Evolutionary conservation across 2,329 filamentous ascomycete species (phyloP), one percentile per base, ranked within the genome.

Genomic region (Lecanicillium sp.): DNA sequence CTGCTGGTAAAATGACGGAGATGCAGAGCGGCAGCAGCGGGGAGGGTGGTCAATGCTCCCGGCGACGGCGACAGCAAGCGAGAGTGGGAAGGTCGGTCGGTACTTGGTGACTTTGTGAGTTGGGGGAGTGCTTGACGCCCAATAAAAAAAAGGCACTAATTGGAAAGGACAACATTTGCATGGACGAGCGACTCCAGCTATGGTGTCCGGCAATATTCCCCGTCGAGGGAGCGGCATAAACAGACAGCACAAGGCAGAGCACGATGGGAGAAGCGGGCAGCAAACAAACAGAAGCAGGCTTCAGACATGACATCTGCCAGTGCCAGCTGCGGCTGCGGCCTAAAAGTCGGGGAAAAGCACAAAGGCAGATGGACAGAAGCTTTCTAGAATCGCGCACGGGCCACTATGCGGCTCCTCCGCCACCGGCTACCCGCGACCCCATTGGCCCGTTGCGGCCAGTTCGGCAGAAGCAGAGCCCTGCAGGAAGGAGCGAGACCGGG

Each of bases 361-460:
- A 33, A 42, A 27, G 23, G 36, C 27, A 32, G 44, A 47, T 47
- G 27, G 29, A 47, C 40, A 48, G 56, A 59, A 58, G 53, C 55
- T 57, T 59, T 58, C 55, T 59, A 60, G 58, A 60, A 60, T 50
- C 32, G 51, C 44, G 55, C 57, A 58, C 57, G 47, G 54, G 32
- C 51, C 56, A 53, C 48, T 15, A 10, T 26, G 33, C n/a, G 53
- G 38, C 46, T 48, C 48, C 33, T 45, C 42, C 50, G 47, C 40
- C 44, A 27, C 44, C 36, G 44, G 44, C 26, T 40, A 36, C 19
- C 44, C 19, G 35, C 26, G 7, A 26, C 36, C 3, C 29, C 36
- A 47, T 47, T 47, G 44, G 44, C 44, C 44, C 44, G 29, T 47
- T 40, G 44, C 44, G 35, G 36, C 44, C 30, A 40, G 20, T 38